Conservation (phyloP, 106 monocot genomes). For the Agapanthus africanus region DNA sequence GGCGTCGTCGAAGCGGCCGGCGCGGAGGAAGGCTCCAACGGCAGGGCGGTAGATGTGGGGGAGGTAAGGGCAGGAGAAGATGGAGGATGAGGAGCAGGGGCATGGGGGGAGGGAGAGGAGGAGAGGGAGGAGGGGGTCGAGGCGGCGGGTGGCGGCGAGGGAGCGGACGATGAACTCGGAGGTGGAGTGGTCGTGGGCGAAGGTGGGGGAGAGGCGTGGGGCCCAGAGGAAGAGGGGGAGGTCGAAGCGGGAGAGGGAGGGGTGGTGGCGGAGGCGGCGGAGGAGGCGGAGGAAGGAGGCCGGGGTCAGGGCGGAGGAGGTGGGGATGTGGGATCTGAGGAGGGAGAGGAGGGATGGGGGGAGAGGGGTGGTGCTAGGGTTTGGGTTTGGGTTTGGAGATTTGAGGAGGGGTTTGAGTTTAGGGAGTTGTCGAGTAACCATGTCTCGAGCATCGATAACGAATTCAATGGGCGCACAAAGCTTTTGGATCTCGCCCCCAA, state of each 20-base stretch:
- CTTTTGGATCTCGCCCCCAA: no score
- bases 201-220: slow-evolving; percentile 33
- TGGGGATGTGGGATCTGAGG: not conserved
- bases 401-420: not conserved
- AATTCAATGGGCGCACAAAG: no score
- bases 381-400: not conserved
- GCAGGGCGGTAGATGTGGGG: slow-evolving; percentile 39
- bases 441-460: no score
- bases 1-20: slow-evolving; percentile 40
- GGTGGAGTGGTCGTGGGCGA: slow-evolving; percentile 68
- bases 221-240: slow-evolving; percentile 39
- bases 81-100: slow-evolving; percentile 46
- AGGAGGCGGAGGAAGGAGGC: slow-evolving; percentile 8
- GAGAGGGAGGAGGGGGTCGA: slow-evolving; percentile 31
- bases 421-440: not conserved
- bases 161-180: slow-evolving; percentile 34
- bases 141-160: slow-evolving; percentile 40
- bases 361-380: not conserved
- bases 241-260: slow-evolving; percentile 46
- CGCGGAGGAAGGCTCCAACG: slow-evolving; percentile 35
- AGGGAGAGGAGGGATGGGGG: not conserved
- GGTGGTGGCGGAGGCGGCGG: slow-evolving; percentile 14
- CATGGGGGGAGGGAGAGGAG: slow-evolving; percentile 59
- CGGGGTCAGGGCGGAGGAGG: slow-evolving; percentile 7
- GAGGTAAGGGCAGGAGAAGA: slow-evolving; percentile 64